A percentile compares a stretch with the other conserved stretches of the same genome.
Evolutionary conservation across 768 basidiomycete species (phyloP).

Genomic region (Leucocoprinus birnbaumii): DNA sequence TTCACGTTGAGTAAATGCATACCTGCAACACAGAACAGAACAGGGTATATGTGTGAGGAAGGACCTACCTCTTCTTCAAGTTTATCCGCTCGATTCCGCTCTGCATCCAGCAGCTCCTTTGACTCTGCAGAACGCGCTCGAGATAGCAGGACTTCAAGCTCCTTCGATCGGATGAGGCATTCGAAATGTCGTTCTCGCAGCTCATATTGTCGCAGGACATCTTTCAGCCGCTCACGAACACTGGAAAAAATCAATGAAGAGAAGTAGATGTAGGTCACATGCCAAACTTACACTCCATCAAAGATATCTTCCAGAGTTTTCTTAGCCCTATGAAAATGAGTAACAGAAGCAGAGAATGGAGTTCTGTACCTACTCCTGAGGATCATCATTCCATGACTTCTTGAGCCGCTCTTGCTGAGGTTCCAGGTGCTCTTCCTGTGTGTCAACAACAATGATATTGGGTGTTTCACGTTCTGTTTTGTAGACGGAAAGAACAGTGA

Average conservation of each 20-base stretch:
- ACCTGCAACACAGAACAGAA: constrained; percentile 2
- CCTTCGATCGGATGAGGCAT: constrained; percentile 89
- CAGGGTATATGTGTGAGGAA: constrained; percentile 14
- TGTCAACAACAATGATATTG: constrained; percentile 13
- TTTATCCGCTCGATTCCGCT: constrained; percentile 65
- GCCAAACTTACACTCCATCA: constrained; percentile 68
- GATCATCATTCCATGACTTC: constrained; percentile 81
- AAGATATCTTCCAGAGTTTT: constrained; percentile 81
- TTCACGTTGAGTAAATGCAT: constrained; percentile 3
- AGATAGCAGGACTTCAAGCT: constrained; percentile 83
- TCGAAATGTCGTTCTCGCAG: constrained; percentile 91
- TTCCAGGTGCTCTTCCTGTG: constrained; percentile 63
- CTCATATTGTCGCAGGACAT: constrained; percentile 84
- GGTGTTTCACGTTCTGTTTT: constrained; percentile 1
- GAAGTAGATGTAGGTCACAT: background rate
- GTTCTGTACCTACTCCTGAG: constrained; percentile 56
- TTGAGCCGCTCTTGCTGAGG: constrained; percentile 65
- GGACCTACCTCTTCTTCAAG: constrained; percentile 70
- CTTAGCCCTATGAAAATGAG: constrained; percentile 48
- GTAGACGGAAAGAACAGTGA: background rate
- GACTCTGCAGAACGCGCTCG: constrained; percentile 87
- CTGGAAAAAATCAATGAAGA: constrained; percentile 34
- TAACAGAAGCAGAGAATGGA: background rate
- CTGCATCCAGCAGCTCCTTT: constrained; percentile 76
- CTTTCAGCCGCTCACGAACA: constrained; percentile 82